phyloP scores from a whole-genome alignment of 768 basidiomycete species.

The Mycena pura region DNA sequence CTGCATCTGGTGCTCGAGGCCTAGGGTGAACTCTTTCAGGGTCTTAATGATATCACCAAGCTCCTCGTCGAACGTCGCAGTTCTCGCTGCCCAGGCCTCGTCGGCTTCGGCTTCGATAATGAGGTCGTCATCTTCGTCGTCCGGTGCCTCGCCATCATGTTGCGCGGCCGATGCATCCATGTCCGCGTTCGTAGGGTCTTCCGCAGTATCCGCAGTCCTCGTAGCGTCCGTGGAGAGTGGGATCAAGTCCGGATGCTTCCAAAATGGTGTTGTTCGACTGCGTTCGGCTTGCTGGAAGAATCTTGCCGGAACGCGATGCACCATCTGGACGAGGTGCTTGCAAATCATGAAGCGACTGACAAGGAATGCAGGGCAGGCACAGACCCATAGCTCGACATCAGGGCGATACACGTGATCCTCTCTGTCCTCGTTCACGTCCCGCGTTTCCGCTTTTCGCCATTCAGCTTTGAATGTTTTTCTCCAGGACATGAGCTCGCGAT shows the following conservation, averaged over 20 bases:
- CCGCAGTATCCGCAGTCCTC: no score
- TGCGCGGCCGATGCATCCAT: not conserved
- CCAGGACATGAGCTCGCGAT: no score
- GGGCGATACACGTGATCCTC: no score
- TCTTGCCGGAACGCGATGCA: not conserved
- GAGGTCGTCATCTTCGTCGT: not conserved
- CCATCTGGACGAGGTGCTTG: not conserved
- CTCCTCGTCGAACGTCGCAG: not conserved
- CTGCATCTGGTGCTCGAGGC: not conserved
- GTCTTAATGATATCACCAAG: not conserved
- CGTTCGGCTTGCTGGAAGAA: not conserved
- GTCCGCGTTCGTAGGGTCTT: no score
- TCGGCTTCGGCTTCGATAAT: not conserved
- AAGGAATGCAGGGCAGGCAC: not conserved
- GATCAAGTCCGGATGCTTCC: not conserved
- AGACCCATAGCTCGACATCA: no score
- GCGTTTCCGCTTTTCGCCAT: no score
- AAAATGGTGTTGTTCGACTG: not conserved
- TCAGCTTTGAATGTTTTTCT: no score
- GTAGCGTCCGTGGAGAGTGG: not conserved
- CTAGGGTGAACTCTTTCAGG: not conserved
- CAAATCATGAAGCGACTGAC: not conserved
- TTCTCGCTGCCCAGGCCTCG: not conserved
- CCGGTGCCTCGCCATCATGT: not conserved
- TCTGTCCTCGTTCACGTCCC: no score